phyloP scores from a whole-genome alignment of 2,329 filamentous ascomycete species.

The Pseudogymnoascus sp. region DNA sequence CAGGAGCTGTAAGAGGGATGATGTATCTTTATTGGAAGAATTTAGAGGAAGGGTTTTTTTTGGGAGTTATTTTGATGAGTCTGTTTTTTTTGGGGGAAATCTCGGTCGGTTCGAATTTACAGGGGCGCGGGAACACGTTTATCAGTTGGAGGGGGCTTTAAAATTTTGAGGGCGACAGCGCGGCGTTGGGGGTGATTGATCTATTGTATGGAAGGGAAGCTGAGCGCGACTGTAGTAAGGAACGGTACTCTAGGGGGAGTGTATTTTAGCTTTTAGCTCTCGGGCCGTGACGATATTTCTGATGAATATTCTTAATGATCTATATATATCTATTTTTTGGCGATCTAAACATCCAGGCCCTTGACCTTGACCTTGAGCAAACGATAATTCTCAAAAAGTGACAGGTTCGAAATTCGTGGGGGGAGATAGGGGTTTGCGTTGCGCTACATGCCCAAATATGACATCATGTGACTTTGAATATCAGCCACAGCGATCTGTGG shows the following conservation, averaged over 20 bases:
- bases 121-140: slow-evolving; percentile 1
- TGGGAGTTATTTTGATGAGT: slow-evolving; percentile 13
- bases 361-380: neutral
- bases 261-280: slow-evolving; percentile 1
- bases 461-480: neutral
- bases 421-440: neutral
- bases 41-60: slow-evolving; percentile 9
- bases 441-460: neutral
- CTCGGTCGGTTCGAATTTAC: slow-evolving; percentile 13
- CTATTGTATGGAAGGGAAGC: neutral
- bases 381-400: neutral
- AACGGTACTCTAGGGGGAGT: neutral
- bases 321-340: neutral
- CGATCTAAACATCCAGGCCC: neutral
- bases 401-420: neutral
- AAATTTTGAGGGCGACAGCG: neutral
- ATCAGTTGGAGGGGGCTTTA: neutral
- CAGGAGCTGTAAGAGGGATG: neutral
- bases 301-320: slow-evolving; percentile 6
- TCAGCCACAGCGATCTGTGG: slow-evolving; percentile 5
- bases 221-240: neutral
- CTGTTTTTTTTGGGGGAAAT: slow-evolving; percentile 11
- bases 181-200: slow-evolving; percentile 1
- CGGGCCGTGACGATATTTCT: slow-evolving; percentile 2
- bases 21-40: slow-evolving; percentile 16